Conservation (phyloP, 108 stramenopile species). For the Pseudonitzschia pungens region DNA sequence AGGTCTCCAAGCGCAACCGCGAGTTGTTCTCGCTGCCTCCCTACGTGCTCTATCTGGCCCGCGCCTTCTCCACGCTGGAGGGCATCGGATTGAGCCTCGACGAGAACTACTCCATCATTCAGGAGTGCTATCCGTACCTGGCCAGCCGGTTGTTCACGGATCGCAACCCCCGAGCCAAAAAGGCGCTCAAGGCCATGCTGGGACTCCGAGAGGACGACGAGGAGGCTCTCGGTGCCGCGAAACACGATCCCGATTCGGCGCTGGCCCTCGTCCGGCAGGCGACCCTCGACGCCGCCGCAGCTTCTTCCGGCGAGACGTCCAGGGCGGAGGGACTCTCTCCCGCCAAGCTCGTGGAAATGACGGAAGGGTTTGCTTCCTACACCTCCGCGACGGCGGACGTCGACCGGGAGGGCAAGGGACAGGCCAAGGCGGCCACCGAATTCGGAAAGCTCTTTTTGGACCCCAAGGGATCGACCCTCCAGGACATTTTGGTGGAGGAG, state of each 20-base stretch:
- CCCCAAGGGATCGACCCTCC: slow-evolving; percentile 65
- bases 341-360: slow-evolving; percentile 76
- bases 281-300: slow-evolving; percentile 13
- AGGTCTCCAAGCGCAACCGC: slow-evolving; percentile 71
- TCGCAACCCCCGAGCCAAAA: slow-evolving; percentile 78
- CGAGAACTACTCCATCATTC: slow-evolving; percentile 85
- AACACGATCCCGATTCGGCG: slow-evolving; percentile 17
- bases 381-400: slow-evolving; percentile 74
- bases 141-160: slow-evolving; percentile 84
- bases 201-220: slow-evolving; percentile 55
- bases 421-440: slow-evolving; percentile 60
- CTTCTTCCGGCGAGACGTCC: not conserved
- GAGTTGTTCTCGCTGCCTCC: slow-evolving; percentile 78
- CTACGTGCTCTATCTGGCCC: slow-evolving; percentile 78
- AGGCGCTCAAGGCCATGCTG: slow-evolving; percentile 77
- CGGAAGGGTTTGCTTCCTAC: slow-evolving; percentile 82
- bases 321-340: slow-evolving; percentile 43
- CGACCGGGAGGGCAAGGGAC: slow-evolving; percentile 63
- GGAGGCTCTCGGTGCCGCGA: not conserved
- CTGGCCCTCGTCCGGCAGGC: slow-evolving; percentile 24
- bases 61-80: slow-evolving; percentile 85
- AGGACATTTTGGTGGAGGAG: slow-evolving; percentile 77
- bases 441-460: slow-evolving; percentile 68
- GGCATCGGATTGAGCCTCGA: slow-evolving; percentile 85
- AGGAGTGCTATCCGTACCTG: slow-evolving; percentile 89